These are phyloP conservation scores for Phytophthora hybrid DNA, from an alignment of 352 stramenopile genomes.

Conservation along the genomic window DNA sequence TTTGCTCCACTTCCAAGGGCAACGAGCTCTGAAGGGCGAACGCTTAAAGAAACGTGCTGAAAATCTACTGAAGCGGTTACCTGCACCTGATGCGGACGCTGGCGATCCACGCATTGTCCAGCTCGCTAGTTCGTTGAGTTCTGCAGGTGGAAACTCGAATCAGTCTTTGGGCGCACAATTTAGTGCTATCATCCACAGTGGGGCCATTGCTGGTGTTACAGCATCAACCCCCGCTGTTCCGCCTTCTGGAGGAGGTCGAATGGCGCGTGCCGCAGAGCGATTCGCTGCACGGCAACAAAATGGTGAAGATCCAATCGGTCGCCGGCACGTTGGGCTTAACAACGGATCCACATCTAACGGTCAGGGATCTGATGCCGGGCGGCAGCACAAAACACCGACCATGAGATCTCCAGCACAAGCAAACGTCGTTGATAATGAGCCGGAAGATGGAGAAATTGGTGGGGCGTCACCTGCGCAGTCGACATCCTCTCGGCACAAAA, in stretches of 20 bases:
- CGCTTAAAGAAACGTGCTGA: conserved; percentile 86
- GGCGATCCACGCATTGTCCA: conserved; percentile 74
- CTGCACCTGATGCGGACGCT: conserved; percentile 57
- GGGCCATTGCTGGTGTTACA: conserved; percentile 42
- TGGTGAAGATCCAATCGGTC: conserved; percentile 27
- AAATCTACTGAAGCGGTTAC: conserved; percentile 81
- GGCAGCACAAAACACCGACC: conserved; percentile 47
- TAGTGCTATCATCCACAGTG: conserved; percentile 81
- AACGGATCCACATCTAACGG: conserved; percentile 36
- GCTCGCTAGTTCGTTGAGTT: conserved; percentile 51
- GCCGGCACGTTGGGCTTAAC: conserved; percentile 19
- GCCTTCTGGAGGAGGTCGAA: conserved; percentile 55
- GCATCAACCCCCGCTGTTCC: conserved; percentile 28
- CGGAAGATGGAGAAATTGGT: conserved; percentile 67
- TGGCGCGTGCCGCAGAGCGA: conserved; percentile 74
- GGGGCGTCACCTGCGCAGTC: conserved; percentile 38
- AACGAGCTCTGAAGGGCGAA: conserved; percentile 85
- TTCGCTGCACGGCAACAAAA: conserved; percentile 59
- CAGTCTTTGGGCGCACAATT: conserved; percentile 76
- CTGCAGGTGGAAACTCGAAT: conserved; percentile 46
- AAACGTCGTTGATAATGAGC: conserved; percentile 39
- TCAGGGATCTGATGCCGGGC: conserved; percentile 33
- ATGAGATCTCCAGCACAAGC: conserved; percentile 28
- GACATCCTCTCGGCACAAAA: conserved; percentile 46
- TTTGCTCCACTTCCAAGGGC: conserved; percentile 78